Evolutionary conservation across 306 rosid species (phyloP).

Genomic region (Abrus precatorius): DNA sequence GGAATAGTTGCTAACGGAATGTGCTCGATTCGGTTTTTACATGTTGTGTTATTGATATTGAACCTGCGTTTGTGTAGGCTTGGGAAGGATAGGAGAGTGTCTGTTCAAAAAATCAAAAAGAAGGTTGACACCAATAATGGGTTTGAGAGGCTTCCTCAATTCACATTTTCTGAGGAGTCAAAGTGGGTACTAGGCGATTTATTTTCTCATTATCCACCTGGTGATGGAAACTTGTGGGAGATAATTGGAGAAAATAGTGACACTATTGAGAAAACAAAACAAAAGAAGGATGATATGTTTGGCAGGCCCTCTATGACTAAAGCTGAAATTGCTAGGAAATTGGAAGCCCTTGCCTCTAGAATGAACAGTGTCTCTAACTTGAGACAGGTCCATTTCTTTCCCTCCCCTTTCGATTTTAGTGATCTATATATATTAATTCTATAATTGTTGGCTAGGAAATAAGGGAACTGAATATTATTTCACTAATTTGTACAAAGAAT

Average conservation of each 20-base stretch:
- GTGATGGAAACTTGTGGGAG: constrained; percentile 56
- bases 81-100: constrained; percentile 54
- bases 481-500: background rate
- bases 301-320: constrained; percentile 60
- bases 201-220: constrained; percentile 77
- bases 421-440: constrained; percentile 32
- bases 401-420: background rate
- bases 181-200: constrained; percentile 58
- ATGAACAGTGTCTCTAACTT: constrained; percentile 46
- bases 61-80: constrained; percentile 55
- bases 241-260: constrained; percentile 41
- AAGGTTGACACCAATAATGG: constrained; percentile 30
- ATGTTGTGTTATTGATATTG: constrained; percentile 27
- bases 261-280: constrained; percentile 11
- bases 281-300: constrained; percentile 61
- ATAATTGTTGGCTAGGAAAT: constrained; percentile 37
- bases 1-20: constrained; percentile 36
- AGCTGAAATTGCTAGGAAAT: constrained; percentile 63
- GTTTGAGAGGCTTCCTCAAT: constrained; percentile 37
- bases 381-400: constrained; percentile 63
- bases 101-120: constrained; percentile 54
- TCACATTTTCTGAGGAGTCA: constrained; percentile 69
- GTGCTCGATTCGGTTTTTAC: constrained; percentile 7
- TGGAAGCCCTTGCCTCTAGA: constrained; percentile 56
- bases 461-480: background rate